Evolutionary conservation across 2,329 filamentous ascomycete genomes (phyloP).

Genomic region (Pseudogymnoascus sp.): DNA sequence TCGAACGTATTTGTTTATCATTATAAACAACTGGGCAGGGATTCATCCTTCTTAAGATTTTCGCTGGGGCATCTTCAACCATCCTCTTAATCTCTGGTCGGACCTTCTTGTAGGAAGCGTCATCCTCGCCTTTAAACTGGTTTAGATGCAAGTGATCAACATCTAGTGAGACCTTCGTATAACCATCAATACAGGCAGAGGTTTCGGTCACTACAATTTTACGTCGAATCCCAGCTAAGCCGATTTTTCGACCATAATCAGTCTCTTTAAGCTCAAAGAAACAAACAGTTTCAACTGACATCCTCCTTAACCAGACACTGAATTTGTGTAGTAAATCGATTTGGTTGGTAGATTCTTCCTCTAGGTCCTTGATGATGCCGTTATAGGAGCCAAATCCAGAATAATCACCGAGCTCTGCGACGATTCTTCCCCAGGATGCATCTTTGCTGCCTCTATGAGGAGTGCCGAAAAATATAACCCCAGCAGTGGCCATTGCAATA

Average conservation of each 20-base stretch:
- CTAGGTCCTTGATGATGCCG: conserved; percentile 6
- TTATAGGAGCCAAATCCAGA: not conserved
- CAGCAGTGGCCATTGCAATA: not conserved
- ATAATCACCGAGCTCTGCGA: not conserved
- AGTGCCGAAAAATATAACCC: not conserved
- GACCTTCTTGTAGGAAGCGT: not conserved
- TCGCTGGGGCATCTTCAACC: not conserved
- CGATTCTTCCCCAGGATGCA: not conserved
- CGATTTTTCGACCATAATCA: not conserved
- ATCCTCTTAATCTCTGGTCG: not conserved
- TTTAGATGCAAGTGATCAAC: not conserved
- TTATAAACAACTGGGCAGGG: not conserved
- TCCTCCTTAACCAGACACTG: not conserved
- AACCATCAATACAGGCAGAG: not conserved
- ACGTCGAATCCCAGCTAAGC: not conserved
- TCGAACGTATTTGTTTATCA: not conserved
- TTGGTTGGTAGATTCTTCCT: not conserved
- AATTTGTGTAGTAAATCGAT: not conserved
- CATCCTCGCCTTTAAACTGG: not conserved
- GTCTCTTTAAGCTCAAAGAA: not conserved
- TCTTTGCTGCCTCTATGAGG: not conserved
- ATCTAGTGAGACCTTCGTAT: not conserved
- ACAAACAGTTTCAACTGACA: not conserved
- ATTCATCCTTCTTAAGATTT: not conserved
- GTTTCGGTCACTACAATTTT: not conserved